Evolutionary conservation across 202 grass and related monocot species (phyloP), one percentile per base, ranked within the genome.

Genomic region (Musa balbisiana): DNA sequence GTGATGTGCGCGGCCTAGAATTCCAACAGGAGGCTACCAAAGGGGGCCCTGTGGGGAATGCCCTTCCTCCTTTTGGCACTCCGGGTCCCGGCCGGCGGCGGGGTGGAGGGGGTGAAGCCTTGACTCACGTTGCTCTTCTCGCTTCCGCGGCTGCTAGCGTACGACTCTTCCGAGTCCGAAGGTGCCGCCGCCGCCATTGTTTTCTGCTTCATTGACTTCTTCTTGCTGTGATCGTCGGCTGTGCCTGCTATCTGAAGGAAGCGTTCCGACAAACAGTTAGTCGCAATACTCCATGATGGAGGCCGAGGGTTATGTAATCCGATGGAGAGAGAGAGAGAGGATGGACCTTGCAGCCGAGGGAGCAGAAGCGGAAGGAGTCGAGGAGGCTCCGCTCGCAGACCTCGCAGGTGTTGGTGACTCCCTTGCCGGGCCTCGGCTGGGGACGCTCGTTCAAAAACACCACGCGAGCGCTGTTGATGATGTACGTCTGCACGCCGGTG

Each of bases 311-410:
- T 11, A 51, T 20, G 16, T 13, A 21, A 20, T 51, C 10, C 15
- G 55, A 24, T 27, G 20, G 6, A n/a, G 50, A 51, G 70, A 51
- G 2, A 3, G 69, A 24, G 53, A 13, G 9, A 66, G 43, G 51
- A 26, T 33, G 3, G 49, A 97, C 80, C 89, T 99, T 99, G 91
- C 95, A 99, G 2, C 95, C 95, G 53, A 99, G 91, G 22, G 95
- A 99, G 88, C 95, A 99, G 87, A 94, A 99, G 79, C 95, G 91
- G 79, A 94, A 99, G 83, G 90, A 92, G 81, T 99, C 95, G 73
- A 99, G 91, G 75, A 99, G 91, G 85, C 89, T 99, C 67, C 95
- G 89, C 11, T 80, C 84, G 85, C 95, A 99, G 74, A 99, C 95
- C 81, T 99, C 89, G 80, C 95, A 99, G 62, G 88, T 87, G 82